A percentile compares a stretch with the other conserved stretches of the same genome.
Conservation (phyloP, 2,329 filamentous ascomycete genomes). For the Endoconidiophora laricicola region DNA sequence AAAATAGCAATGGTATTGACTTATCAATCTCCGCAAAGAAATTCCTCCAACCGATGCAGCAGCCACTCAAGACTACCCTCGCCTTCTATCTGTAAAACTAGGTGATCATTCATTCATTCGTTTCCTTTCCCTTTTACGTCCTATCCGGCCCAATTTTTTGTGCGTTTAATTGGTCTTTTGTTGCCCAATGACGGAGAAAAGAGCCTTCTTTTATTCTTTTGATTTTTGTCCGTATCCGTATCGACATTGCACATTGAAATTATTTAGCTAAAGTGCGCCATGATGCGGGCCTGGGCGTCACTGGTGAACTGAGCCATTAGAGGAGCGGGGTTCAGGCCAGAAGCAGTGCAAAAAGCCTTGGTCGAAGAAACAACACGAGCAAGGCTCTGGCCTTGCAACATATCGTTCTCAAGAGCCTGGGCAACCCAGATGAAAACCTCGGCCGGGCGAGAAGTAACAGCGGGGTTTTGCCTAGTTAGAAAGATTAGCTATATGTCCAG, state of each 20-base stretch:
- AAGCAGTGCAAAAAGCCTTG: conserved; percentile 58
- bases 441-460: conserved; percentile 57
- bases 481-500: conserved; percentile 3
- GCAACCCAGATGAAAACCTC: conserved; percentile 75
- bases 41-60: background rate
- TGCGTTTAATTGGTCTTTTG: conserved; percentile 8
- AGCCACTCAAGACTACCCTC: background rate
- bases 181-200: background rate
- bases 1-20: conserved; percentile 9
- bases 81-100: conserved; percentile 8
- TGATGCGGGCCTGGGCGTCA: conserved; percentile 66
- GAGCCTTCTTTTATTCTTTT: background rate
- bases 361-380: conserved; percentile 59
- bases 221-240: background rate
- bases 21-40: conserved; percentile 4
- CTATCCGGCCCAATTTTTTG: background rate
- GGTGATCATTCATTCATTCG: conserved; percentile 12
- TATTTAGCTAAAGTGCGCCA: conserved; percentile 55
- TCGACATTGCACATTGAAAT: background rate
- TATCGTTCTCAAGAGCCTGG: conserved; percentile 79
- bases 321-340: conserved; percentile 59
- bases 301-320: conserved; percentile 59
- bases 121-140: conserved; percentile 9
- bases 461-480: conserved; percentile 58
- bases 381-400: conserved; percentile 70